Conservation (phyloP, 352 stramenopile species). For the Phytophthora capsici region DNA sequence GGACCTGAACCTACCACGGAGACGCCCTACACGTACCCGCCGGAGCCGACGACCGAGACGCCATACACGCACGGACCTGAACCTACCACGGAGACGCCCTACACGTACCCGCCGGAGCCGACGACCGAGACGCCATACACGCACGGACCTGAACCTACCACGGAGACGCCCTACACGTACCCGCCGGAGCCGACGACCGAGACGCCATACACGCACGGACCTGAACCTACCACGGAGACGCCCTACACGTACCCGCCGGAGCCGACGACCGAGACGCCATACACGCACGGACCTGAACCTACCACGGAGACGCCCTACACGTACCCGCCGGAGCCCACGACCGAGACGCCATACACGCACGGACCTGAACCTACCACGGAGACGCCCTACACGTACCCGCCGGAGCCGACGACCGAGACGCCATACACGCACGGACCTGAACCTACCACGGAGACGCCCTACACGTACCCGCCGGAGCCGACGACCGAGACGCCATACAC, state of each 20-base stretch:
- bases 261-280: background rate
- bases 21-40: background rate
- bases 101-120: background rate
- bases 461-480: background rate
- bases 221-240: background rate
- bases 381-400: background rate
- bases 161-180: background rate
- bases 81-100: background rate
- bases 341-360: background rate
- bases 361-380: background rate
- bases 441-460: background rate
- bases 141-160: background rate
- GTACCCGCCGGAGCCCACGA: background rate
- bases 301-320: background rate
- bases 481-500: background rate
- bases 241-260: background rate
- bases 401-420: background rate
- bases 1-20: background rate
- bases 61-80: background rate
- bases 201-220: background rate
- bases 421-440: background rate
- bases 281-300: background rate
- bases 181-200: background rate
- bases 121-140: background rate
- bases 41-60: background rate